Percentiles rank a stretch among this genome's conserved stretches.
phyloP scores from a whole-genome alignment of 768 basidiomycete genomes.

The Mycena chlorophos region DNA sequence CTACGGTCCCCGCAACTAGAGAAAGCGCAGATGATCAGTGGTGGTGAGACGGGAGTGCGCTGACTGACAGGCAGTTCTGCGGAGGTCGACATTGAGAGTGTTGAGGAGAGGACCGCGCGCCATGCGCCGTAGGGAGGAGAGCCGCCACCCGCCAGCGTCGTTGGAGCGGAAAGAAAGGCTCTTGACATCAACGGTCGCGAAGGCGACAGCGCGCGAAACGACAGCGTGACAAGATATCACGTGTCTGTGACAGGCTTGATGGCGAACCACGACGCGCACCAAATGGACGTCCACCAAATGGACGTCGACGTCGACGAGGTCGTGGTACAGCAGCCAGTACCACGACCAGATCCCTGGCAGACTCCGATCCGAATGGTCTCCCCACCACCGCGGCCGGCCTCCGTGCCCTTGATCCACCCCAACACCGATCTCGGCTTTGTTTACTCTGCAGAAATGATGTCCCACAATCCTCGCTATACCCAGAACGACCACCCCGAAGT shows the following conservation, averaged over 20 bases:
- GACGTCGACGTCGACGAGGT: conserved; percentile 5
- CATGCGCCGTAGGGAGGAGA: not conserved
- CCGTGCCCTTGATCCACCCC: conserved; percentile 40
- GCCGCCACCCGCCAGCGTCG: not conserved
- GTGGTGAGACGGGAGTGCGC: too few relatives aligned
- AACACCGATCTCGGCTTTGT: conserved; percentile 74
- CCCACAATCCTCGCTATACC: conserved; percentile 55
- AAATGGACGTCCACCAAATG: conserved; percentile 11
- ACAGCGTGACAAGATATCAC: not conserved
- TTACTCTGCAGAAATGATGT: conserved; percentile 84
- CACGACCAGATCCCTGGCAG: not conserved
- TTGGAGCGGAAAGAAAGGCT: not conserved
- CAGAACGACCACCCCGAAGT: conserved; percentile 59
- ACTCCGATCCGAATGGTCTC: not conserved
- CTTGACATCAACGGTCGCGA: too few relatives aligned
- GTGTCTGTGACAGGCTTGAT: not conserved
- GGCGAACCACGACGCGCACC: too few relatives aligned
- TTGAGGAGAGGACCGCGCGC: not conserved
- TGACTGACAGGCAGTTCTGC: conserved; percentile 15
- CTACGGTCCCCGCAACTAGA: conserved; percentile 21
- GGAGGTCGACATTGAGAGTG: conserved; percentile 10
- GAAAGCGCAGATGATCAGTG: too few relatives aligned
- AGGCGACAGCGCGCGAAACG: too few relatives aligned
- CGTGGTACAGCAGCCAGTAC: not conserved
- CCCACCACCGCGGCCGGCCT: conserved; percentile 37